Conservation (phyloP, 257 asterid species). For the Marsdenia floribunda region DNA sequence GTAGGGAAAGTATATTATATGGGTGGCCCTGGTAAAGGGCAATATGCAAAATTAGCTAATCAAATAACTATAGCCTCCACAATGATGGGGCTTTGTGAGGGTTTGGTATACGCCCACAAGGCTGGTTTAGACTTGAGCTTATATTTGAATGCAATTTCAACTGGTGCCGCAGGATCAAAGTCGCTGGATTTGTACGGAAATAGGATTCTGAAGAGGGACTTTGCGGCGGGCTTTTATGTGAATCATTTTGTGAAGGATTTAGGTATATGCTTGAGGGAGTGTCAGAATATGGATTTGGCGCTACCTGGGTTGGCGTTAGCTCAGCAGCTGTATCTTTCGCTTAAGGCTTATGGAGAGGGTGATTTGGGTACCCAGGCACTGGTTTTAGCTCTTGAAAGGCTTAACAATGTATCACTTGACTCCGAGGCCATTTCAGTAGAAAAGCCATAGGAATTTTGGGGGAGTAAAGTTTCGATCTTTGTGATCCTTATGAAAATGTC, state of each 20-base stretch:
- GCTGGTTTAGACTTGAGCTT: conserved; percentile 57
- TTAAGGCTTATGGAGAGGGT: conserved; percentile 87
- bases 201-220: conserved; percentile 67
- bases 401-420: conserved; percentile 54
- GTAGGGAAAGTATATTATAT: conserved; percentile 72
- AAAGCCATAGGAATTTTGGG: conserved; percentile 14
- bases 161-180: conserved; percentile 90
- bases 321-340: conserved; percentile 78
- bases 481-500: neutral
- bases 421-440: conserved; percentile 11
- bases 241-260: conserved; percentile 92
- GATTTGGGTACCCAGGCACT: conserved; percentile 89
- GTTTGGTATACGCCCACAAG: conserved; percentile 68
- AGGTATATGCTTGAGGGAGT: conserved; percentile 91
- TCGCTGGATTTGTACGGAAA: conserved; percentile 77
- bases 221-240: conserved; percentile 87
- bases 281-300: conserved; percentile 82
- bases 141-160: conserved; percentile 62
- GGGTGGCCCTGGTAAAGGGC: conserved; percentile 96
- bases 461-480: conserved; percentile 15
- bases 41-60: conserved; percentile 72
- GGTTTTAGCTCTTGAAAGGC: conserved; percentile 74
- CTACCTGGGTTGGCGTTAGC: conserved; percentile 91
- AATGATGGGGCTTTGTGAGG: conserved; percentile 92
- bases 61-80: conserved; percentile 69